These are phyloP conservation scores for Arthroderma uncinatum DNA, from an alignment of 2,329 filamentous ascomycete genomes.

Conservation along the genomic window DNA sequence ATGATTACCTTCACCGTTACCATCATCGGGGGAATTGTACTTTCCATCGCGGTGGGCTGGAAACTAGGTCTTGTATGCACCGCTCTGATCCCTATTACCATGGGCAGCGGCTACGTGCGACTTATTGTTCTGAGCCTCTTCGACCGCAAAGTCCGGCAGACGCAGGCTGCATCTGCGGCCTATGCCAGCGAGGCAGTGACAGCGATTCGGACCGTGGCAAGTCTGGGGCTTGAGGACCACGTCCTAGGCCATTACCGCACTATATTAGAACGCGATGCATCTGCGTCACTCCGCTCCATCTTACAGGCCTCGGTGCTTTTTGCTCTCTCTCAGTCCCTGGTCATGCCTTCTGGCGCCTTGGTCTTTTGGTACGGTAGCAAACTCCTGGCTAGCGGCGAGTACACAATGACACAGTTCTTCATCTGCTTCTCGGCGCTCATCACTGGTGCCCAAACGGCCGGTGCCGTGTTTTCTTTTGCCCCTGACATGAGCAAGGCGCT, in stretches of 20 bases:
- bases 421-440: constrained; percentile 77
- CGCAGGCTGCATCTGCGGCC: constrained; percentile 68
- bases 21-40: constrained; percentile 57
- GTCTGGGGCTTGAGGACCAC: constrained; percentile 73
- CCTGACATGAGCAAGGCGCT: constrained; percentile 90
- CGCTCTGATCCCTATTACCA: constrained; percentile 62
- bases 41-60: constrained; percentile 67
- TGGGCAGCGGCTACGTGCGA: constrained; percentile 70
- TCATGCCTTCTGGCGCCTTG: constrained; percentile 72
- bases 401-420: constrained; percentile 78
- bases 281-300: not conserved
- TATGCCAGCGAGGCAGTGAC: constrained; percentile 89
- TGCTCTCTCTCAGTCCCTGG: constrained; percentile 68
- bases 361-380: constrained; percentile 88
- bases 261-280: constrained; percentile 42
- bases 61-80: constrained; percentile 76
- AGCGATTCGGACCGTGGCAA: constrained; percentile 84
- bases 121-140: constrained; percentile 76
- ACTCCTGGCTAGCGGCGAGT: constrained; percentile 59
- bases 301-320: constrained; percentile 68
- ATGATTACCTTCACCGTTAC: constrained; percentile 71
- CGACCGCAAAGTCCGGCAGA: constrained; percentile 63
- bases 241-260: constrained; percentile 61
- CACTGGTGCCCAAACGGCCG: constrained; percentile 84
- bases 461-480: constrained; percentile 77